These are phyloP conservation scores for Phytophthora meadii DNA, from an alignment of 352 stramenopile genomes.

Conservation along the genomic window DNA sequence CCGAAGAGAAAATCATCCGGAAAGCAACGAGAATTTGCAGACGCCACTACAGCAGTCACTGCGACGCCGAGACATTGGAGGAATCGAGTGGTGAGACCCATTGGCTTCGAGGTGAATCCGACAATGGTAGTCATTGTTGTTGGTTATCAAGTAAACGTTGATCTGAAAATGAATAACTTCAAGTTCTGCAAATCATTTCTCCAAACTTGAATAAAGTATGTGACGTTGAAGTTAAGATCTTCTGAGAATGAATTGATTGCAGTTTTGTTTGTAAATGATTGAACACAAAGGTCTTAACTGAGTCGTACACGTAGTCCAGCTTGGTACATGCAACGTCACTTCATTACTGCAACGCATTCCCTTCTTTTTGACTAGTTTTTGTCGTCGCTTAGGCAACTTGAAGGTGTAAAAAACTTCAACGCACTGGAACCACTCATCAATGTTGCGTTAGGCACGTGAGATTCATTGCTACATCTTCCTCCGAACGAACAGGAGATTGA, in stretches of 20 bases:
- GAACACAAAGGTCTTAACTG: no score
- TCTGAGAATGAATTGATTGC: slow-evolving; percentile 1
- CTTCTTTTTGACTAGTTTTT: not conserved
- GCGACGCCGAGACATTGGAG: not conserved
- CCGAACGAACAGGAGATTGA: not conserved
- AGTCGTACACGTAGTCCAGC: no score
- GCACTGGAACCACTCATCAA: slow-evolving; percentile 2
- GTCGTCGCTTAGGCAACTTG: slow-evolving; percentile 1
- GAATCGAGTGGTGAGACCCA: slow-evolving; percentile 1
- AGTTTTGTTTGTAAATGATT: not conserved
- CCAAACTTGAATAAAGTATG: not conserved
- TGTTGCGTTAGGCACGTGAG: not conserved
- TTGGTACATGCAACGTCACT: not conserved
- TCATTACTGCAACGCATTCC: not conserved
- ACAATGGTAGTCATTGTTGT: not conserved
- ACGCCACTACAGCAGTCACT: not conserved
- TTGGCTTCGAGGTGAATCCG: not conserved
- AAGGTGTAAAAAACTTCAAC: slow-evolving; percentile 9
- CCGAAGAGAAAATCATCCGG: slow-evolving; percentile 80
- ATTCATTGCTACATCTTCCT: slow-evolving; percentile 2
- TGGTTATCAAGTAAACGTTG: not conserved
- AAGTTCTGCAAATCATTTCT: slow-evolving; percentile 4
- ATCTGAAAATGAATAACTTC: slow-evolving; percentile 1
- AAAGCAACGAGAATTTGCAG: slow-evolving; percentile 44
- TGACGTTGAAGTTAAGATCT: not conserved